Conservation (phyloP, 768 basidiomycete species). For the Lenzites betulinus region DNA sequence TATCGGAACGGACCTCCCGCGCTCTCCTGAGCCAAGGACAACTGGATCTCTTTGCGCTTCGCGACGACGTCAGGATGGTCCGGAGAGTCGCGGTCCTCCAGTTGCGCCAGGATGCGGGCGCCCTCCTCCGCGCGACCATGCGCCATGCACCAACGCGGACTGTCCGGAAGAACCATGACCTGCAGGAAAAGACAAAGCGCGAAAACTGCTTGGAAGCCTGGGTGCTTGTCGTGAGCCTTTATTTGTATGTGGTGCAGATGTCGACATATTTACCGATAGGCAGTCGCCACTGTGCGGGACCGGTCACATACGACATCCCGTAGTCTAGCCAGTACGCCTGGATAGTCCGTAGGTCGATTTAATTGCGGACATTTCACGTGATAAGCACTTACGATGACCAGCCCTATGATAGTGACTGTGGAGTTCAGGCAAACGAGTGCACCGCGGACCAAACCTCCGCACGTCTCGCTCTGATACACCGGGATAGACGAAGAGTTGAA, state of each 20-base stretch:
- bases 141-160: conserved; percentile 44
- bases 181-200: conserved; percentile 41
- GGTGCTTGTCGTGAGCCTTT: not conserved
- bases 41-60: conserved; percentile 40
- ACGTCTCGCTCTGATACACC: conserved; percentile 44
- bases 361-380: not conserved
- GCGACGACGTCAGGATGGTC: conserved; percentile 38
- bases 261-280: conserved; percentile 21
- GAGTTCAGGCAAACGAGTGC: conserved; percentile 40
- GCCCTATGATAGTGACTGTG: conserved; percentile 41
- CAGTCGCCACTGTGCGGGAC: conserved; percentile 27
- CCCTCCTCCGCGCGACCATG: conserved; percentile 40
- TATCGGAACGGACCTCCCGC: conserved; percentile 40
- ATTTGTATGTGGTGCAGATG: too few species aligned
- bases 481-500: conserved; percentile 45
- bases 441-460: conserved; percentile 39
- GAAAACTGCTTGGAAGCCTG: conserved; percentile 43
- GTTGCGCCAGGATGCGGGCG: conserved; percentile 36
- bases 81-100: conserved; percentile 34
- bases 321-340: conserved; percentile 46
- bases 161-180: conserved; percentile 39
- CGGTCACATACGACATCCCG: conserved; percentile 40
- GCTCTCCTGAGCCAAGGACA: conserved; percentile 39
- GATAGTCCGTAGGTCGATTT: not conserved
- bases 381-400: conserved; percentile 37